These are phyloP conservation scores for Trifolium dubium DNA, from an alignment of 306 rosid species.

Conservation along the genomic window DNA sequence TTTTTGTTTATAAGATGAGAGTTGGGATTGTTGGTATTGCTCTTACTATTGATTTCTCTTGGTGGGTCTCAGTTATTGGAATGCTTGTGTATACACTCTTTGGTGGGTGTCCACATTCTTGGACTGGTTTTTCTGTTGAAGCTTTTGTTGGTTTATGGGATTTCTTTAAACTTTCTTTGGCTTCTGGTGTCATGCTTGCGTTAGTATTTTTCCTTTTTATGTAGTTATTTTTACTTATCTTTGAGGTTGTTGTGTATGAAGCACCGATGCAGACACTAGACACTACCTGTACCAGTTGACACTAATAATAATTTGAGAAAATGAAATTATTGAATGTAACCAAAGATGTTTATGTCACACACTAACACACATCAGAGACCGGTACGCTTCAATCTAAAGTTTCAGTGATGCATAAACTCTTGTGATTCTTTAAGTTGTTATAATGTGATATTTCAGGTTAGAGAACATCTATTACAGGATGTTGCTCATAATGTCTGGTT, in stretches of 20 bases:
- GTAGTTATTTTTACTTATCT: background rate
- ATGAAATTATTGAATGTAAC: too few species aligned
- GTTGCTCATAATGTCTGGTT: slow-evolving; percentile 64
- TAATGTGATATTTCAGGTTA: slow-evolving; percentile 52
- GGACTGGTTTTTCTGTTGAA: slow-evolving; percentile 71
- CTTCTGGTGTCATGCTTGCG: slow-evolving; percentile 79
- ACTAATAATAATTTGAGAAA: too few species aligned
- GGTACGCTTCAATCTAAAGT: too few species aligned
- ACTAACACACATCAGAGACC: too few species aligned
- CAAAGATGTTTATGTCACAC: too few species aligned
- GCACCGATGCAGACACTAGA: too few species aligned
- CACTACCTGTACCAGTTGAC: too few species aligned
- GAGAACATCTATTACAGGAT: slow-evolving; percentile 71
- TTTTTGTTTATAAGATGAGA: slow-evolving; percentile 51
- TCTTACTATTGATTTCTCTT: slow-evolving; percentile 57
- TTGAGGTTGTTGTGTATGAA: background rate
- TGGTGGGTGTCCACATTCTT: slow-evolving; percentile 62
- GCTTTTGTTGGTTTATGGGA: slow-evolving; percentile 76
- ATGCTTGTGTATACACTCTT: slow-evolving; percentile 52
- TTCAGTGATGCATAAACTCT: too few species aligned
- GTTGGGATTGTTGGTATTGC: slow-evolving; percentile 65
- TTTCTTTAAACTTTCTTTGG: slow-evolving; percentile 64
- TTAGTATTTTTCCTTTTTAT: slow-evolving; percentile 38
- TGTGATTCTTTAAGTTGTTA: slow-evolving; percentile 25
- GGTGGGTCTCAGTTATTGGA: slow-evolving; percentile 69